phyloP scores from a whole-genome alignment of 495 filamentous ascomycete species.

The Baudoinia panamericana region DNA sequence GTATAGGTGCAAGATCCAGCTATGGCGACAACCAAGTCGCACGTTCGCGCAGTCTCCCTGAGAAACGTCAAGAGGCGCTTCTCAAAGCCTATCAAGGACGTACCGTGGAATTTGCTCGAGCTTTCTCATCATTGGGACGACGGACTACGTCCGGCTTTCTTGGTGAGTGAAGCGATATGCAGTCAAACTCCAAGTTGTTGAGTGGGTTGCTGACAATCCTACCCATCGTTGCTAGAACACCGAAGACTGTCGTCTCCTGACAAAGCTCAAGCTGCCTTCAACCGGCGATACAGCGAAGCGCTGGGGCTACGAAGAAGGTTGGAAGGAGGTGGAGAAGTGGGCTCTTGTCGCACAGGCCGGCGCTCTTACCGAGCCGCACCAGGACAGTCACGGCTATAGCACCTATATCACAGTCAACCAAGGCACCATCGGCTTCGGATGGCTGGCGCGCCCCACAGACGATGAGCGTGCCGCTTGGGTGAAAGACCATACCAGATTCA shows the following conservation, averaged over 20 bases:
- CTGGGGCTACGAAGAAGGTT: conserved; percentile 11
- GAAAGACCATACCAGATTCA: conserved; percentile 12
- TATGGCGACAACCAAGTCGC: background rate
- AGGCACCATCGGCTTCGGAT: conserved; percentile 25
- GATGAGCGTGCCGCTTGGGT: conserved; percentile 22
- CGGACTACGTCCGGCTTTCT: conserved; percentile 13
- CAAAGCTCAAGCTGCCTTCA: conserved; percentile 13
- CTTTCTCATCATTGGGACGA: conserved; percentile 15
- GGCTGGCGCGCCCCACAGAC: conserved; percentile 22
- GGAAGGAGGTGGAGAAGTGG: conserved; percentile 20
- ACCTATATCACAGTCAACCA: conserved; percentile 28
- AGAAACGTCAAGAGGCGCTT: conserved; percentile 14
- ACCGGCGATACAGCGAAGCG: conserved; percentile 8
- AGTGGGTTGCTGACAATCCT: too few species aligned
- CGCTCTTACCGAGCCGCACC: conserved; percentile 20
- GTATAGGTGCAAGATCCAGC: conserved; percentile 20
- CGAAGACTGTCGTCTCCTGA: conserved; percentile 13
- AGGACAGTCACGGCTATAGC: conserved; percentile 19
- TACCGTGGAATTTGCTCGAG: conserved; percentile 20
- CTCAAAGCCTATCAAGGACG: background rate
- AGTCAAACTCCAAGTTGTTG: too few species aligned
- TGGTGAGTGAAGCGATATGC: too few species aligned
- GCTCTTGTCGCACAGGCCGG: conserved; percentile 17
- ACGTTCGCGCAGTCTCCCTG: conserved; percentile 7
- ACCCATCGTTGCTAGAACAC: too few species aligned